phyloP scores from a whole-genome alignment of 306 rosid genomes.

The Coriaria nepalensis region DNA sequence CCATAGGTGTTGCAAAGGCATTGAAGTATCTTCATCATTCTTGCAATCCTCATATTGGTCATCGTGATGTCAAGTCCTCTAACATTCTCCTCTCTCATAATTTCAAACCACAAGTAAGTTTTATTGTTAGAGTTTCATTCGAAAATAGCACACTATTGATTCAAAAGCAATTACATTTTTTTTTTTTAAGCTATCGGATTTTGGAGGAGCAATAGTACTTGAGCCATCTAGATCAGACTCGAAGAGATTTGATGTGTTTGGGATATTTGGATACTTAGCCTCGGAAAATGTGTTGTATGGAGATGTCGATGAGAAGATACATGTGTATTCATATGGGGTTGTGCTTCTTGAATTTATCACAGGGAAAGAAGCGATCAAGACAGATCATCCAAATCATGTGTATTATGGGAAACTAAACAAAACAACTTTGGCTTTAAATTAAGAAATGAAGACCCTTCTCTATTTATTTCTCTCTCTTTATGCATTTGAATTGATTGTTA shows the following conservation, averaged over 20 bases:
- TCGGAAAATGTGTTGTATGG: slow-evolving; percentile 39
- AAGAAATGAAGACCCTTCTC: neutral
- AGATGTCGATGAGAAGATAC: slow-evolving; percentile 34
- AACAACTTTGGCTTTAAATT: neutral
- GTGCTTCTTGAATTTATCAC: slow-evolving; percentile 41
- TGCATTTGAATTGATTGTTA: neutral
- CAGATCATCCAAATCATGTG: slow-evolving; percentile 18
- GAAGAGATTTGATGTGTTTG: slow-evolving; percentile 18
- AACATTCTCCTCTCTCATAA: slow-evolving; percentile 35
- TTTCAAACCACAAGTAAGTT: slow-evolving; percentile 28
- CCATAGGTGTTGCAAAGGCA: slow-evolving; percentile 30
- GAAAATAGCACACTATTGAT: too few relatives aligned
- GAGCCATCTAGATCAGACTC: slow-evolving; percentile 12
- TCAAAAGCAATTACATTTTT: neutral
- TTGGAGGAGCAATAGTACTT: slow-evolving; percentile 29
- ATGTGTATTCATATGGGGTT: slow-evolving; percentile 39
- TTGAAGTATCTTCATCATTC: slow-evolving; percentile 32
- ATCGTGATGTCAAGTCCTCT: slow-evolving; percentile 33
- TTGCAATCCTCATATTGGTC: slow-evolving; percentile 30
- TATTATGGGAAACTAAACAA: slow-evolving; percentile 24
- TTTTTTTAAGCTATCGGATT: slow-evolving; percentile 27
- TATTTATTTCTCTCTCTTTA: neutral
- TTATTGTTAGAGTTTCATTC: too few relatives aligned
- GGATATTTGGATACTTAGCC: slow-evolving; percentile 34
- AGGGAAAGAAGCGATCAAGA: slow-evolving; percentile 36